phyloP scores from a whole-genome alignment of 2,329 filamentous ascomycete genomes.

The Trichoderma semiorbis region DNA sequence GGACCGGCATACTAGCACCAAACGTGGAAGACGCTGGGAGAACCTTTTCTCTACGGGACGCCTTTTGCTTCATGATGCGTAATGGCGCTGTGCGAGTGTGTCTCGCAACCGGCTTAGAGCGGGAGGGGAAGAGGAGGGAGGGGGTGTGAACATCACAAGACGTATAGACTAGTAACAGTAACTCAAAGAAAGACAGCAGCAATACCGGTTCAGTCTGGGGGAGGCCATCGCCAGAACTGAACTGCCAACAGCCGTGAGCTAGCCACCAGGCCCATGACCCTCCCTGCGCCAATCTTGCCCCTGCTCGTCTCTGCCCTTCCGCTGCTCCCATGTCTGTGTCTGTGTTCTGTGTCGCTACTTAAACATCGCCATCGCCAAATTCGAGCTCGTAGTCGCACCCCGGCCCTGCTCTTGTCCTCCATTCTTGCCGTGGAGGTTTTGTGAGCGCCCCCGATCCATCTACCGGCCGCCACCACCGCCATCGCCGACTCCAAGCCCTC shows the following conservation, averaged over 20 bases:
- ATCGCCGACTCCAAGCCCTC: neutral
- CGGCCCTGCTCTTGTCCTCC: constrained; percentile 12
- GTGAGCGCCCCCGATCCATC: constrained; percentile 3
- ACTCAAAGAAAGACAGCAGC: neutral
- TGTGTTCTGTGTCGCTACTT: neutral
- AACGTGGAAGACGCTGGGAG: neutral
- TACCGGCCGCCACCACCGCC: constrained; percentile 6
- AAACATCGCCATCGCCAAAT: constrained; percentile 18
- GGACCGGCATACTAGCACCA: neutral
- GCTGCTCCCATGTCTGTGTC: constrained; percentile 13
- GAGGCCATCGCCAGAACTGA: constrained; percentile 1
- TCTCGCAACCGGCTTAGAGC: neutral
- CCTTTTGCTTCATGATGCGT: constrained; percentile 8
- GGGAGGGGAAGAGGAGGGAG: neutral
- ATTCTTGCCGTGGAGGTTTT: constrained; percentile 15
- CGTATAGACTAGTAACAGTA: neutral
- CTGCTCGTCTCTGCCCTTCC: constrained; percentile 7
- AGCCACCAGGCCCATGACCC: constrained; percentile 1
- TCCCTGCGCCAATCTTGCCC: constrained; percentile 14
- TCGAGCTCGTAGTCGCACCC: neutral
- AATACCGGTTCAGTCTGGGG: neutral
- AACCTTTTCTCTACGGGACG: neutral
- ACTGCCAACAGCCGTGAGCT: constrained; percentile 1
- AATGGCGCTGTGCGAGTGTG: neutral
- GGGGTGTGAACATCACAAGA: neutral